Evolutionary conservation across 257 asterid genomes (phyloP).

Genomic region (Solanum ossicruentum): DNA sequence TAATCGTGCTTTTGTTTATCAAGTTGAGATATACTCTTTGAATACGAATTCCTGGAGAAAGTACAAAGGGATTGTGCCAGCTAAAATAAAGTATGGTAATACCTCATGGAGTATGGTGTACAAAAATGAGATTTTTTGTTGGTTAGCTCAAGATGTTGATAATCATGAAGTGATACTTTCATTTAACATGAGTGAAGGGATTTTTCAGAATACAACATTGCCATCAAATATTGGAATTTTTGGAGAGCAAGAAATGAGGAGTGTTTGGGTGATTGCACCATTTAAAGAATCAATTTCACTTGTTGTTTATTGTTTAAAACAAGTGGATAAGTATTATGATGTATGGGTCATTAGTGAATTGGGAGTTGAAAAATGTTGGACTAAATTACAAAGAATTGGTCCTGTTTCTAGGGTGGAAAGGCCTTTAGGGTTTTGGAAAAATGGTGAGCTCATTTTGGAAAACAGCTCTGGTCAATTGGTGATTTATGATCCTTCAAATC

Average conservation of each 20-base stretch:
- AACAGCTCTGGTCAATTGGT: slow-evolving; percentile 24
- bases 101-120: slow-evolving; percentile 42
- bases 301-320: slow-evolving; percentile 27
- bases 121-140: slow-evolving; percentile 33
- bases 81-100: slow-evolving; percentile 33
- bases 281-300: slow-evolving; percentile 24
- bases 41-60: slow-evolving; percentile 27
- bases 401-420: slow-evolving; percentile 35
- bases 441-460: slow-evolving; percentile 24
- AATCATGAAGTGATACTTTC: slow-evolving; percentile 24
- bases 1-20: slow-evolving; percentile 9
- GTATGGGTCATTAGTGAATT: slow-evolving; percentile 32
- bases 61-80: slow-evolving; percentile 16
- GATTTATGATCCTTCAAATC: slow-evolving; percentile 7
- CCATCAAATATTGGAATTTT: slow-evolving; percentile 22
- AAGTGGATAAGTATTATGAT: slow-evolving; percentile 22
- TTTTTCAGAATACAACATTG: slow-evolving; percentile 25
- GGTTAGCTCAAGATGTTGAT: slow-evolving; percentile 47
- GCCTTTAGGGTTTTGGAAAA: slow-evolving; percentile 42
- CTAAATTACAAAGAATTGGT: slow-evolving; percentile 23
- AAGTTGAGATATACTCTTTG: slow-evolving; percentile 39
- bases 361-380: slow-evolving; percentile 19
- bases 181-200: slow-evolving; percentile 20
- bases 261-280: slow-evolving; percentile 35
- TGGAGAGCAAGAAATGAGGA: slow-evolving; percentile 25